These are phyloP conservation scores for Eimeria acervulina DNA, from an alignment of 169 alveolate species.

Conservation along the genomic window DNA sequence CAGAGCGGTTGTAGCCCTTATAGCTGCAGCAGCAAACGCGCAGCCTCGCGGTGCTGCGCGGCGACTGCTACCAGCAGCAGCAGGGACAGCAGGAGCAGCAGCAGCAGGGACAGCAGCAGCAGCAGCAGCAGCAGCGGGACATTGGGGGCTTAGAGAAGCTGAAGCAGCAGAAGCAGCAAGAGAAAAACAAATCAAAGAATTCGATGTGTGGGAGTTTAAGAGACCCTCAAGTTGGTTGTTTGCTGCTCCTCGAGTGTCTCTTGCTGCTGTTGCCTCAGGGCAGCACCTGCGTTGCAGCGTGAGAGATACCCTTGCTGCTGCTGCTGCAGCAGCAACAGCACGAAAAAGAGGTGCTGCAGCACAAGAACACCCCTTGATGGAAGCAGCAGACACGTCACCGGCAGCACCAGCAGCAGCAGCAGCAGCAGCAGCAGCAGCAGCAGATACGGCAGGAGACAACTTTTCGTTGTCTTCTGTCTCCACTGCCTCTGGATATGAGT, in stretches of 20 bases:
- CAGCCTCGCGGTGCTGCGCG: background rate
- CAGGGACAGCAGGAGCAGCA: background rate
- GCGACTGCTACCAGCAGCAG: constrained; percentile 14
- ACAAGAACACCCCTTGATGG: background rate
- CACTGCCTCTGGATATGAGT: background rate
- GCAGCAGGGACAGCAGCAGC: background rate
- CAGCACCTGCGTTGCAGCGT: constrained; percentile 46
- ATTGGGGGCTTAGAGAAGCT: constrained; percentile 19
- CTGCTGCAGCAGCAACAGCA: background rate
- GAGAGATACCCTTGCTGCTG: background rate
- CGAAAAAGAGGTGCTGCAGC: background rate
- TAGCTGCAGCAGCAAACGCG: constrained; percentile 74
- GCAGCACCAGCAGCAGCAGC: background rate
- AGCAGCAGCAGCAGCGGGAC: constrained; percentile 40
- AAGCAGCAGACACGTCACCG: background rate
- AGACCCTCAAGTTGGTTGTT: background rate
- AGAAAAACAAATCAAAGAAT: background rate
- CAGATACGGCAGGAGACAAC: background rate
- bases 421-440: too few species aligned
- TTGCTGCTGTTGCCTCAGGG: constrained; percentile 47
- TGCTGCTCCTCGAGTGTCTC: constrained; percentile 40
- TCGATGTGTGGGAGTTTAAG: constrained; percentile 18
- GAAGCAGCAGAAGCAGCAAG: constrained; percentile 19
- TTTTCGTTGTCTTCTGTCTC: background rate
- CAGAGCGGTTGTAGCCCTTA: constrained; percentile 71